Percentiles rank a stretch among this genome's conserved stretches.
phyloP scores from a whole-genome alignment of 2,329 filamentous ascomycete genomes.

The Aspergillus tamarii region DNA sequence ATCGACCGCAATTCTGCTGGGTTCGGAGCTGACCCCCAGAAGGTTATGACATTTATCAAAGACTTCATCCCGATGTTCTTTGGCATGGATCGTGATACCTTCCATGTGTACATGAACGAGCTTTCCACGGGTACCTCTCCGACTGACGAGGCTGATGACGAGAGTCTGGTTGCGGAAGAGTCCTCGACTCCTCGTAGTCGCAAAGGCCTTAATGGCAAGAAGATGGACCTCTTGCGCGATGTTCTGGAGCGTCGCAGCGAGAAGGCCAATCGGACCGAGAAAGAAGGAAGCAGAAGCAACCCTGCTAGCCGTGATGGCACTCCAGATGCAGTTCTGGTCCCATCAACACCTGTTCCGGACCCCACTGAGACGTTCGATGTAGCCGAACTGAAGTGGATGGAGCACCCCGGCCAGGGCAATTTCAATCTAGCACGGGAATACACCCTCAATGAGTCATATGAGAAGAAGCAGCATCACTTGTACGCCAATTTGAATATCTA shows the following conservation, averaged over 20 bases:
- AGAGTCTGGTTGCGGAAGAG: conserved; percentile 67
- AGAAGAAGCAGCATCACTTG: conserved; percentile 80
- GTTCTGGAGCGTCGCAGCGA: conserved; percentile 80
- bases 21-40: conserved; percentile 67
- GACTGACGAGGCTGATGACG: conserved; percentile 77
- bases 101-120: conserved; percentile 68
- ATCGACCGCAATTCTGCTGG: conserved; percentile 53
- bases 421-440: conserved; percentile 66
- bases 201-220: conserved; percentile 68
- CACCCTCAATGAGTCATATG: conserved; percentile 77
- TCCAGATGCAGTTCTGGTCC: conserved; percentile 65
- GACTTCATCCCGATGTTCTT: conserved; percentile 78
- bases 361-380: conserved; percentile 58
- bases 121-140: conserved; percentile 72
- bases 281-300: conserved; percentile 78
- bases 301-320: conserved; percentile 85
- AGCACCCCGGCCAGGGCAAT: conserved; percentile 60
- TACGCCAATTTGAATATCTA: conserved; percentile 91
- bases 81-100: conserved; percentile 70
- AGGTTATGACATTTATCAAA: conserved; percentile 75
- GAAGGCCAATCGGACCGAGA: conserved; percentile 70
- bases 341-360: conserved; percentile 48
- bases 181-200: conserved; percentile 70
- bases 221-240: conserved; percentile 76
- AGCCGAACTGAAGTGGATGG: conserved; percentile 60